A percentile compares a stretch with the other conserved stretches of the same genome.
Evolutionary conservation across 2,329 filamentous ascomycete species (phyloP).

Genomic region (Cercospora brassicicola): DNA sequence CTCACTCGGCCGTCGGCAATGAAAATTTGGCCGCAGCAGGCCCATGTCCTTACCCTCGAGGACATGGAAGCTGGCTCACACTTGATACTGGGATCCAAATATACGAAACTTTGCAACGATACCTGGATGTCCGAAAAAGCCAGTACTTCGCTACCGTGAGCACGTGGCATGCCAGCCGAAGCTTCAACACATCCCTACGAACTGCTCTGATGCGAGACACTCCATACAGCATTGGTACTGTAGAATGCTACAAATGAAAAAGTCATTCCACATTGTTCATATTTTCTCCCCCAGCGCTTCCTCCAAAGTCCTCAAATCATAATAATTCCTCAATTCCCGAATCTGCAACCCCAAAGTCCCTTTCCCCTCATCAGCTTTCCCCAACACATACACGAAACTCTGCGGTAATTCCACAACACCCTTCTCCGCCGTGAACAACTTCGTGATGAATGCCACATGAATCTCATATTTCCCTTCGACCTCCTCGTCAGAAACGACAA

Average conservation of each 20-base stretch:
- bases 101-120: neutral
- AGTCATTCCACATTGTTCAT: neutral
- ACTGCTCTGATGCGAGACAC: neutral
- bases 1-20: neutral
- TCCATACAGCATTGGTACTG: neutral
- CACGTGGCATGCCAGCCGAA: neutral
- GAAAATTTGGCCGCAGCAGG: neutral
- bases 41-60: neutral
- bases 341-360: slow-evolving; percentile 19
- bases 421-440: neutral
- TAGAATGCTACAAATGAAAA: neutral
- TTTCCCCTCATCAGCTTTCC: slow-evolving; percentile 19
- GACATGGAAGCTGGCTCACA: neutral
- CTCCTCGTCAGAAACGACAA: slow-evolving; percentile 14
- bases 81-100: neutral
- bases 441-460: slow-evolving; percentile 18
- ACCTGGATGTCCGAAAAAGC: neutral
- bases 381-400: slow-evolving; percentile 20
- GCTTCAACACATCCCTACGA: neutral
- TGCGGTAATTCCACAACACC: slow-evolving; percentile 15
- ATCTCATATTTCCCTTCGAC: slow-evolving; percentile 3
- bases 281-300: neutral
- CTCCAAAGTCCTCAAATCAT: slow-evolving; percentile 22
- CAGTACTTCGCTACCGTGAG: neutral
- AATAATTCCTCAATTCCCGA: slow-evolving; percentile 22